Evolutionary conservation across 2,329 filamentous ascomycete species (phyloP).

Genomic region (Aspergillus japonicus): DNA sequence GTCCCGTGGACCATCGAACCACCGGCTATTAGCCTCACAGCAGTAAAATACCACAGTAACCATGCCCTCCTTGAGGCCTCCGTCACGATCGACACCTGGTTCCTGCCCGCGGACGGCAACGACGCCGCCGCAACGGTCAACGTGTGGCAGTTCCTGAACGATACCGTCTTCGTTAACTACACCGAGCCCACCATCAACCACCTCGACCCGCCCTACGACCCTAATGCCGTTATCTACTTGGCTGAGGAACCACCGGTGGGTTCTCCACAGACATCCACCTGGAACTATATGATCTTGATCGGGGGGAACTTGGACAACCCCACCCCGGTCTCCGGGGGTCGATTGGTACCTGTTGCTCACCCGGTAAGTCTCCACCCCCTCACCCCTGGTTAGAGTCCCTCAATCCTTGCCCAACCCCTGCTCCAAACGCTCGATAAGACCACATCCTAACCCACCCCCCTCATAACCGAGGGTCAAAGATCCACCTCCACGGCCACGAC

Average conservation of each 20-base stretch:
- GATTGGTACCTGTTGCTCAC: constrained; percentile 1
- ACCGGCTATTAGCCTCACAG: neutral
- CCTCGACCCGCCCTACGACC: neutral
- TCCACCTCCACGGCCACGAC: constrained; percentile 13
- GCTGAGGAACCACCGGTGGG: neutral
- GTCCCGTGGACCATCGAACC: constrained; percentile 1
- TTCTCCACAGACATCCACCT: neutral
- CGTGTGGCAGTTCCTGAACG: constrained; percentile 4
- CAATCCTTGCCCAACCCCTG: no score
- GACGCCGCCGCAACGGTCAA: neutral
- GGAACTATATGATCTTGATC: constrained; percentile 12
- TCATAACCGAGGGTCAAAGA: no score
- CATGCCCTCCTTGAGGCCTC: neutral
- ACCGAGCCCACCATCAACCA: constrained; percentile 4
- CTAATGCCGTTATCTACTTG: neutral
- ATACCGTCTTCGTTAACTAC: constrained; percentile 5
- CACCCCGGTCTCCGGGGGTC: neutral
- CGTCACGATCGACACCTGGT: neutral
- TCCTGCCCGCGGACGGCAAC: neutral
- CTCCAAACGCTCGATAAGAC: no score
- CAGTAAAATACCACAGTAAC: neutral
- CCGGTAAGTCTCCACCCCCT: neutral
- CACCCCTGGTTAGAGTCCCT: no score
- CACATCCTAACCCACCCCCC: neutral
- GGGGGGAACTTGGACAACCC: neutral